phyloP scores from a whole-genome alignment of 352 stramenopile species.

The Proteromonas lacertae region DNA sequence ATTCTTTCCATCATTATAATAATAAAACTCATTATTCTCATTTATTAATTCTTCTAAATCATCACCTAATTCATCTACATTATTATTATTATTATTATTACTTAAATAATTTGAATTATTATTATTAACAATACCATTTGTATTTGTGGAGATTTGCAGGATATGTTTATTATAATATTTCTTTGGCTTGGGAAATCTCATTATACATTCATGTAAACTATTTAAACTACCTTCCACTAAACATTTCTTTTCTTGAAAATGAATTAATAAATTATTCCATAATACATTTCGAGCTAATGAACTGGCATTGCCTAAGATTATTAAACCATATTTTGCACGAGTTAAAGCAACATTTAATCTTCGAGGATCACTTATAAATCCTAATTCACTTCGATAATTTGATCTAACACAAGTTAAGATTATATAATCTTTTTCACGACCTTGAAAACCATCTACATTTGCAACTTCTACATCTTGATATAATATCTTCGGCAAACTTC shows the following conservation, averaged over 20 bases:
- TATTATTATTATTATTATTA: too few relatives aligned
- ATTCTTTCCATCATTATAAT: too few relatives aligned
- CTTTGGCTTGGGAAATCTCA: constrained; percentile 61
- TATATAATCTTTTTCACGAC: constrained; percentile 75
- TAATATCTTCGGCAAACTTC: constrained; percentile 46
- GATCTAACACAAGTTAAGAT: constrained; percentile 47
- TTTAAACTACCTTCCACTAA: constrained; percentile 78
- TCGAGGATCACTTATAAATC: constrained; percentile 83
- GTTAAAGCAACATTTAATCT: constrained; percentile 96
- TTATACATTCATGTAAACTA: constrained; percentile 74
- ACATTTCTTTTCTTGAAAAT: constrained; percentile 51
- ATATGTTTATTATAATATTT: not conserved
- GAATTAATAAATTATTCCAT: constrained; percentile 48
- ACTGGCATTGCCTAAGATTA: constrained; percentile 74
- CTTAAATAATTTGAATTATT: too few relatives aligned
- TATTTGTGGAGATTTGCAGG: too few relatives aligned
- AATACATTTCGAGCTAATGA: not conserved
- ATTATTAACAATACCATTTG: too few relatives aligned
- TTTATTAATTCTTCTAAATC: too few relatives aligned
- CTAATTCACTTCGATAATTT: constrained; percentile 94
- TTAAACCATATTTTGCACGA: constrained; percentile 81
- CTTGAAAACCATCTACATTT: constrained; percentile 94
- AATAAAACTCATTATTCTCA: too few relatives aligned
- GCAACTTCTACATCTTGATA: constrained; percentile 95
- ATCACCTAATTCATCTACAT: too few relatives aligned